These are phyloP conservation scores for Ceratobasidium sp. DNA, from an alignment of 1,284 basidiomycete species.

Conservation along the genomic window DNA sequence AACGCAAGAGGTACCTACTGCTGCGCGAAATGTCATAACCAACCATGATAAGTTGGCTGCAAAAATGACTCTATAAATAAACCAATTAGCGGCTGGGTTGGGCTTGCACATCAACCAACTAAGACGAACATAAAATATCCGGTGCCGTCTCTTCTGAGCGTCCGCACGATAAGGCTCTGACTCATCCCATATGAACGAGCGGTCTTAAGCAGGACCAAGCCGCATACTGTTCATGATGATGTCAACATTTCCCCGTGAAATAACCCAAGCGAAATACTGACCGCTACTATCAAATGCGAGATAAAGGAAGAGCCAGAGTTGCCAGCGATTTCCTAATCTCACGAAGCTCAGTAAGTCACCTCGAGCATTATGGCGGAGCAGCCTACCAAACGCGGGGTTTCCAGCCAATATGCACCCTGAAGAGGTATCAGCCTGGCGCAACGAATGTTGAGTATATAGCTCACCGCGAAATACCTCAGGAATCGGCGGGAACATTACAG, in stretches of 20 bases:
- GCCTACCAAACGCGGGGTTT: constrained; percentile 4
- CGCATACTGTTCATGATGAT: background rate
- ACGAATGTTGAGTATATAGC: background rate
- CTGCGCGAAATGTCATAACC: constrained; percentile 13
- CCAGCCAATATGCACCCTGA: constrained; percentile 16
- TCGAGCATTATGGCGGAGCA: background rate
- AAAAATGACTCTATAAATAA: constrained; percentile 5
- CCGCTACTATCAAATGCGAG: constrained; percentile 3
- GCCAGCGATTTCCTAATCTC: constrained; percentile 5
- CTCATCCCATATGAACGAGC: constrained; percentile 12
- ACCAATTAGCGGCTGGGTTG: background rate
- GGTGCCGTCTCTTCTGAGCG: constrained; percentile 11
- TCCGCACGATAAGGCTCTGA: constrained; percentile 1
- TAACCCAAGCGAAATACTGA: background rate
- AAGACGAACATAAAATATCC: constrained; percentile 8
- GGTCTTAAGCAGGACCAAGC: background rate
- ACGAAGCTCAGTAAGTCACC: background rate
- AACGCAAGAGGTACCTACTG: background rate
- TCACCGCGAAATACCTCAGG: constrained; percentile 11
- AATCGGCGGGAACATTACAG: constrained; percentile 13
- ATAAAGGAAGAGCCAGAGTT: constrained; percentile 22
- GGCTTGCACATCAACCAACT: too few relatives aligned
- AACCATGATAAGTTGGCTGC: constrained; percentile 23
- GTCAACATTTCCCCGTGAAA: background rate
- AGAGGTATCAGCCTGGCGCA: too few relatives aligned